Evolutionary conservation across 2,329 filamentous ascomycete genomes (phyloP).

Genomic region (Acrocalymma vagum): DNA sequence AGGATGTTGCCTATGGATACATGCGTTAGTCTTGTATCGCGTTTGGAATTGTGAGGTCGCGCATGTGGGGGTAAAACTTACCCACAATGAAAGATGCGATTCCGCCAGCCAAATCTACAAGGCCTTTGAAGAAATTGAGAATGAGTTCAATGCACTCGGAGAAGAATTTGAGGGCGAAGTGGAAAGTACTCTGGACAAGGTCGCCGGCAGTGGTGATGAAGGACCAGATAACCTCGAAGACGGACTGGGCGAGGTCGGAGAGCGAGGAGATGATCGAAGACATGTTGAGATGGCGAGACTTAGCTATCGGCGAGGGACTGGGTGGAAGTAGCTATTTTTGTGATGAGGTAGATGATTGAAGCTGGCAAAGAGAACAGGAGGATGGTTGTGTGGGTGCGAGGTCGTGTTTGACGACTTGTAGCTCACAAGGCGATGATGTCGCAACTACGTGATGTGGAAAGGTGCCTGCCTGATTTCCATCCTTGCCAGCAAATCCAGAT

Average conservation of each 20-base stretch:
- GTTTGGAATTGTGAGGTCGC: too few species aligned
- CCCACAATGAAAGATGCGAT: constrained; percentile 43
- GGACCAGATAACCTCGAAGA: constrained; percentile 44
- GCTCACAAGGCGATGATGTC: constrained; percentile 28
- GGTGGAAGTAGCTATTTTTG: constrained; percentile 3
- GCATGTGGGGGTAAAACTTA: constrained; percentile 17
- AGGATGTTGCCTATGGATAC: constrained; percentile 42
- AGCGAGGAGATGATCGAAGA: constrained; percentile 43
- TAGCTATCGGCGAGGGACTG: not conserved
- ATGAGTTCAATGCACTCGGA: constrained; percentile 36
- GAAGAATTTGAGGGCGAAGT: constrained; percentile 37
- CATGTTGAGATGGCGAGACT: constrained; percentile 27
- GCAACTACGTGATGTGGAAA: constrained; percentile 16
- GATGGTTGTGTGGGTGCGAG: too few species aligned
- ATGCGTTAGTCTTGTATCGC: too few species aligned
- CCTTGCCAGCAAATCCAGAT: too few species aligned
- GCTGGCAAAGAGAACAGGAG: too few species aligned
- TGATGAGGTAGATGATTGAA: not conserved
- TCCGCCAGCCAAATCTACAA: constrained; percentile 44
- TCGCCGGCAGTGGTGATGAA: constrained; percentile 44
- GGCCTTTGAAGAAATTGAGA: constrained; percentile 41
- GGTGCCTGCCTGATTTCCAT: too few species aligned
- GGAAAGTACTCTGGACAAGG: constrained; percentile 38
- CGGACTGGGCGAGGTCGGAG: constrained; percentile 38
- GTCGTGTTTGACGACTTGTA: too few species aligned